Percentiles rank a stretch among this genome's conserved stretches.
These are phyloP conservation scores for Kodamaea derodonti DNA, from an alignment of 1,139 yeast species.

Conservation along the genomic window DNA sequence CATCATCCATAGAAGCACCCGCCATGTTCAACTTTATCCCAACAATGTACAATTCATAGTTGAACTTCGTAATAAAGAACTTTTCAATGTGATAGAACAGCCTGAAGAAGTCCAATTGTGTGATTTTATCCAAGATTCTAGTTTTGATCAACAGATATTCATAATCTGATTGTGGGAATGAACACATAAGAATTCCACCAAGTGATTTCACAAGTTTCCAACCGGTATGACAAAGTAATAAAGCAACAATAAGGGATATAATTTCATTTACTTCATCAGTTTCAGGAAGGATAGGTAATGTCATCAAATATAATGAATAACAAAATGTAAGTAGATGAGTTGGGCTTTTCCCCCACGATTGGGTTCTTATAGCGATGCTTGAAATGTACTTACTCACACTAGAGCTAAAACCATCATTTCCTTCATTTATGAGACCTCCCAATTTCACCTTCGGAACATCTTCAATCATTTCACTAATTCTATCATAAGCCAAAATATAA, in stretches of 20 bases:
- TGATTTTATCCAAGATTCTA: constrained; percentile 34
- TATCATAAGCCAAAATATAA: constrained; percentile 32
- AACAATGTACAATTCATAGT: constrained; percentile 54
- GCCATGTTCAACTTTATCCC: constrained; percentile 53
- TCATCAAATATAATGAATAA: constrained; percentile 41
- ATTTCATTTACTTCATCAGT: constrained; percentile 42
- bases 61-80: constrained; percentile 57
- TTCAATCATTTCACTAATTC: constrained; percentile 31
- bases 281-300: constrained; percentile 31
- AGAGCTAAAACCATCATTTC: not conserved
- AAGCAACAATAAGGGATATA: constrained; percentile 49
- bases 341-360: constrained; percentile 44
- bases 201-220: constrained; percentile 50
- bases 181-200: constrained; percentile 50
- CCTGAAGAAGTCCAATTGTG: constrained; percentile 47
- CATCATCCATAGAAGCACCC: constrained; percentile 73
- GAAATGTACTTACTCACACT: not conserved
- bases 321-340: constrained; percentile 60
- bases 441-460: constrained; percentile 7
- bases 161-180: constrained; percentile 46
- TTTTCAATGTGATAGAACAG: constrained; percentile 45
- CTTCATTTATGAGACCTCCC: not conserved
- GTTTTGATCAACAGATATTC: constrained; percentile 36
- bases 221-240: constrained; percentile 48
- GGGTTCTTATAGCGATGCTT: not conserved